Percentiles rank a stretch among this genome's conserved stretches.
phyloP scores from a whole-genome alignment of 2,329 filamentous ascomycete species.

The Didymella keratinophila region DNA sequence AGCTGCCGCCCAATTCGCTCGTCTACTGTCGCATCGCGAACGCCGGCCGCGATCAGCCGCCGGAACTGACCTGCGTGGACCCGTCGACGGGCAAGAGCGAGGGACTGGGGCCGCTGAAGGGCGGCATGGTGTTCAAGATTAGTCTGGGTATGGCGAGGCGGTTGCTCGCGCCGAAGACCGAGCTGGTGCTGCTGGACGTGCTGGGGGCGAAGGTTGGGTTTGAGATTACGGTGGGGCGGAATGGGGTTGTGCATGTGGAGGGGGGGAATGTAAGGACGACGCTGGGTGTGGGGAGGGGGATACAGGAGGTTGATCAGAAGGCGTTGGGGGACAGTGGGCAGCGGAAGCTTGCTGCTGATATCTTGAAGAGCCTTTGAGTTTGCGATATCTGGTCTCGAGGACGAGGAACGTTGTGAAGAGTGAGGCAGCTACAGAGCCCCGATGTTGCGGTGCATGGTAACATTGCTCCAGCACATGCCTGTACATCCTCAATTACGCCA shows the following conservation, averaged over 20 bases:
- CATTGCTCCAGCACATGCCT: too few species aligned
- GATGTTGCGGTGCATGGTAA: too few species aligned
- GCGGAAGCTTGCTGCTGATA: slow-evolving; percentile 71
- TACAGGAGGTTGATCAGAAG: slow-evolving; percentile 78
- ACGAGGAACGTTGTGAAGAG: too few species aligned
- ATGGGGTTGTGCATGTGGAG: slow-evolving; percentile 91
- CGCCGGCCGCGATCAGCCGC: slow-evolving; percentile 70
- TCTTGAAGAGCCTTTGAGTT: slow-evolving; percentile 60
- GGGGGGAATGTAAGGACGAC: slow-evolving; percentile 76
- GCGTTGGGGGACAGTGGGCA: slow-evolving; percentile 70
- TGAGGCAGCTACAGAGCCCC: too few species aligned
- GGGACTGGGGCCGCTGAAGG: slow-evolving; percentile 81
- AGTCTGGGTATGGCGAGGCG: slow-evolving; percentile 83
- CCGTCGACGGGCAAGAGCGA: slow-evolving; percentile 86
- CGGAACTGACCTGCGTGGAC: slow-evolving; percentile 90
- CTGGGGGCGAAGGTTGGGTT: slow-evolving; percentile 84
- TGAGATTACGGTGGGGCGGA: slow-evolving; percentile 91
- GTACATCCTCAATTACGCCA: too few species aligned
- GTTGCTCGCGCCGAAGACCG: slow-evolving; percentile 68
- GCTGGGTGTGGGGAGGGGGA: slow-evolving; percentile 77
- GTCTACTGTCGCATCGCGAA: slow-evolving; percentile 87
- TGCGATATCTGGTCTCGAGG: neutral
- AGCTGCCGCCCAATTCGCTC: slow-evolving; percentile 75
- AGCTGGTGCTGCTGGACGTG: slow-evolving; percentile 78
- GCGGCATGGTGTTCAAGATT: slow-evolving; percentile 85